These are phyloP conservation scores for Aspergillus cavernicola DNA, from an alignment of 495 filamentous ascomycete species.

Conservation along the genomic window DNA sequence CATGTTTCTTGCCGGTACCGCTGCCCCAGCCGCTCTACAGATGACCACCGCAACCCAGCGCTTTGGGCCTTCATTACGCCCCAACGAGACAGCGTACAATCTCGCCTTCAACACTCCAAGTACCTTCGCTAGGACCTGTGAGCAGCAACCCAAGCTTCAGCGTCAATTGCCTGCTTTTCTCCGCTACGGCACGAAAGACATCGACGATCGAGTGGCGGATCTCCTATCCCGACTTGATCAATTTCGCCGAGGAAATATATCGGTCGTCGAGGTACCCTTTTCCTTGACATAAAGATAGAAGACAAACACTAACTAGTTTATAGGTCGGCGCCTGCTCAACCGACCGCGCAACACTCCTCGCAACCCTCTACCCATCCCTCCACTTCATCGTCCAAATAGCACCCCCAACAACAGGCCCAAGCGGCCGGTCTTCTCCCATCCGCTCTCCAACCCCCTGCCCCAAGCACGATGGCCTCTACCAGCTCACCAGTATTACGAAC, in stretches of 20 bases:
- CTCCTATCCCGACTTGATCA: slow-evolving; percentile 22
- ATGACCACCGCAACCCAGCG: slow-evolving; percentile 33
- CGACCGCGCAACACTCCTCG: slow-evolving; percentile 17
- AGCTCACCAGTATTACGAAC: background rate
- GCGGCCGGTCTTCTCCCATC: background rate
- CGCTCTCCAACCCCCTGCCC: background rate
- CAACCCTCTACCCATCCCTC: slow-evolving; percentile 26
- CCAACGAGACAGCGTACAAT: slow-evolving; percentile 24
- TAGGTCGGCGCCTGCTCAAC: slow-evolving; percentile 25
- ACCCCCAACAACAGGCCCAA: background rate
- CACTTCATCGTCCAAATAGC: slow-evolving; percentile 31
- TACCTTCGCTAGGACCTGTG: slow-evolving; percentile 14
- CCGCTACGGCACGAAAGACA: slow-evolving; percentile 15
- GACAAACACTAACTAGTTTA: background rate
- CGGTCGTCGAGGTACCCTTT: slow-evolving; percentile 28
- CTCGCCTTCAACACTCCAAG: slow-evolving; percentile 1
- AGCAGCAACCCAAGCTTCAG: slow-evolving; percentile 24
- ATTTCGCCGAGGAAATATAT: slow-evolving; percentile 16
- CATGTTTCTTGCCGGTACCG: slow-evolving; percentile 34
- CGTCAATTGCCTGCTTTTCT: slow-evolving; percentile 33
- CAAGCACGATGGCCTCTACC: background rate
- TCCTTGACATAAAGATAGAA: background rate
- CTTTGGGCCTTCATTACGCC: background rate
- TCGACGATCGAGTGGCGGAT: slow-evolving; percentile 20
- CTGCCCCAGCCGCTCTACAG: slow-evolving; percentile 30